Evolutionary conservation across 208 protist species (phyloP).

Genomic region (Leishmania mexicana): DNA sequence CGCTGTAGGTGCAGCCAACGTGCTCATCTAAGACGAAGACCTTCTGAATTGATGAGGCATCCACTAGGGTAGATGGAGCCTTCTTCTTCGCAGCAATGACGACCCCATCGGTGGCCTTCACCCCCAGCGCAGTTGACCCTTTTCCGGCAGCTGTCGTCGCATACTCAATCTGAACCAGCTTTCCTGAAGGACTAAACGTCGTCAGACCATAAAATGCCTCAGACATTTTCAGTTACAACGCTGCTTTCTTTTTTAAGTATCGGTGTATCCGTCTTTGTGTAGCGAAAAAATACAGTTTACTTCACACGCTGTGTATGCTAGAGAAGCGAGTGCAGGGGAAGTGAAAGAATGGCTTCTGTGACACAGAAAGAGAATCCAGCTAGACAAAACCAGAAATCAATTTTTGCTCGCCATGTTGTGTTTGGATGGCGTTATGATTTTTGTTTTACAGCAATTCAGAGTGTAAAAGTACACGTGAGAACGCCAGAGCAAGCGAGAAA

Average conservation of each 20-base stretch:
- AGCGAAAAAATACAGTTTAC: background rate
- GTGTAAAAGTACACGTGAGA: background rate
- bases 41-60: conserved; percentile 95
- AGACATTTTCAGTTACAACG: conserved; percentile 52
- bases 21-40: conserved; percentile 94
- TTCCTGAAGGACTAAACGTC: conserved; percentile 99
- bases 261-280: background rate
- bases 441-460: background rate
- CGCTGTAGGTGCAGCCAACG: conserved; percentile 98
- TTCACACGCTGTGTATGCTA: background rate
- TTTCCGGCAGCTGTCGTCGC: conserved; percentile 97
- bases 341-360: background rate
- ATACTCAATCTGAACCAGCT: conserved; percentile 99
- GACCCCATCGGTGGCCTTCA: conserved; percentile 97
- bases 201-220: conserved; percentile 99
- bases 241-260: background rate
- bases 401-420: background rate
- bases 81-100: conserved; percentile 99
- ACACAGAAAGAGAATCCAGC: background rate
- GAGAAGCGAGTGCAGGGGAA: conserved; percentile 5
- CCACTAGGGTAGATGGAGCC: conserved; percentile 94
- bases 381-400: background rate
- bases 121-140: conserved; percentile 93
- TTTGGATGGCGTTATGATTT: background rate
- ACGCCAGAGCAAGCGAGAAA: background rate